phyloP scores from a whole-genome alignment of 2,329 filamentous ascomycete genomes.

The Penicillium sp. region DNA sequence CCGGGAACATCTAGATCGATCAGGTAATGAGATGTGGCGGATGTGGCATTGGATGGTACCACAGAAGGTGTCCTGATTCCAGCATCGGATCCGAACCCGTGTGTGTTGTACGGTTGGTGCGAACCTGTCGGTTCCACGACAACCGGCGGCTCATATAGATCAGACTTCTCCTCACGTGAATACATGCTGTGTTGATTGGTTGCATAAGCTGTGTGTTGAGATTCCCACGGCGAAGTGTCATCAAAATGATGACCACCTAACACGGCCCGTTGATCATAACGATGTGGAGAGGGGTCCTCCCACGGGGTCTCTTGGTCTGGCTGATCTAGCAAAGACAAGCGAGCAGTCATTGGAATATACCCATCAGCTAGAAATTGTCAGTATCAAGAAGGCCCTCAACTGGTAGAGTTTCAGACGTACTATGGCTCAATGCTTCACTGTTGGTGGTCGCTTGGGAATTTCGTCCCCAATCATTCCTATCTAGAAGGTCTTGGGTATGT shows the following conservation, averaged over 20 bases:
- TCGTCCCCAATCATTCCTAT: slow-evolving; percentile 21
- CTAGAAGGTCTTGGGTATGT: slow-evolving; percentile 22
- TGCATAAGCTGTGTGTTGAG: slow-evolving; percentile 20
- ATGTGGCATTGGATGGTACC: slow-evolving; percentile 27
- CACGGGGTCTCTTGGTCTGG: slow-evolving; percentile 30
- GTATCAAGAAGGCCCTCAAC: not conserved
- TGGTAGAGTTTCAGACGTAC: slow-evolving; percentile 21
- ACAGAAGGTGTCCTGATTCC: slow-evolving; percentile 22
- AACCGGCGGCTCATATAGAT: slow-evolving; percentile 17
- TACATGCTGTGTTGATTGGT: slow-evolving; percentile 15
- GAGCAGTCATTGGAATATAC: slow-evolving; percentile 44
- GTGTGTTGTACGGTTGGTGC: slow-evolving; percentile 8
- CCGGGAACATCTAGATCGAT: slow-evolving; percentile 29
- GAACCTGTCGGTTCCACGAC: slow-evolving; percentile 13
- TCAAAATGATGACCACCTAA: slow-evolving; percentile 1
- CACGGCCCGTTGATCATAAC: slow-evolving; percentile 7
- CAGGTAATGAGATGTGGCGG: slow-evolving; percentile 34
- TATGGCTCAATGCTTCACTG: slow-evolving; percentile 35
- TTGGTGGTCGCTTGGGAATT: slow-evolving; percentile 25
- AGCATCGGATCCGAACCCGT: slow-evolving; percentile 18
- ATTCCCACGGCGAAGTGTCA: slow-evolving; percentile 21
- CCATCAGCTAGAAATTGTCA: slow-evolving; percentile 32
- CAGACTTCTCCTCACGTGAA: slow-evolving; percentile 15
- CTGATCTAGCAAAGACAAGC: slow-evolving; percentile 38
- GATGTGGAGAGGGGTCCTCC: slow-evolving; percentile 21